These are phyloP conservation scores for Cercospora zeae-maydis DNA, from an alignment of 2,329 filamentous ascomycete genomes.

Conservation along the genomic window DNA sequence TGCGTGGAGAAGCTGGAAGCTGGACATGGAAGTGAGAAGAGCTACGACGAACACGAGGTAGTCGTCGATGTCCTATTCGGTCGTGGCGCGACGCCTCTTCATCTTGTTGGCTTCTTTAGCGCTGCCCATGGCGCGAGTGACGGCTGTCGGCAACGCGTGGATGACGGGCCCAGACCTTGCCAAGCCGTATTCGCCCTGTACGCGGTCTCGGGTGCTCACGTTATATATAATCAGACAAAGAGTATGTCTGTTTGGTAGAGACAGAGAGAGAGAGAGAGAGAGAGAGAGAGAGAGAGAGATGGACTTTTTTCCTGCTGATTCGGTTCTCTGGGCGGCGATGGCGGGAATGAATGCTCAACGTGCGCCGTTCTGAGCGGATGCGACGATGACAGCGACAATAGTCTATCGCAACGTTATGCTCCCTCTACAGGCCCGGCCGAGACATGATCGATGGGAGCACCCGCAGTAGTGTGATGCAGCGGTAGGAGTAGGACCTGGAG, in stretches of 20 bases:
- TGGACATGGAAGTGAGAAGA: not conserved
- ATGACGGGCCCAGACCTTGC: not conserved
- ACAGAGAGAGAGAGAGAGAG: too few relatives aligned
- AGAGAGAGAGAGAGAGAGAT: too few relatives aligned
- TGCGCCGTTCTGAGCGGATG: not conserved
- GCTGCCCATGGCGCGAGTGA: not conserved
- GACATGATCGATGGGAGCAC: not conserved
- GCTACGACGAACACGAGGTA: not conserved
- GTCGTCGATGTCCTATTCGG: constrained; percentile 8
- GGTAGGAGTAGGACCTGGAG: not conserved
- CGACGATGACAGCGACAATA: not conserved
- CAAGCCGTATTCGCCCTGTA: not conserved
- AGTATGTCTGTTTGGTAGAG: not conserved
- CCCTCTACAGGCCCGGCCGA: not conserved
- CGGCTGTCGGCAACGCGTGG: not conserved
- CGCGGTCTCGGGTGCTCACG: not conserved
- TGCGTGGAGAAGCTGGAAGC: not conserved
- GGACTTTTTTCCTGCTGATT: not conserved
- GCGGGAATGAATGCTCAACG: too few relatives aligned
- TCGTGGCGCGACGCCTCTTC: not conserved
- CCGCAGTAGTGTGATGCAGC: not conserved
- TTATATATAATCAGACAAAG: not conserved
- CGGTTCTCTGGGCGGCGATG: not conserved
- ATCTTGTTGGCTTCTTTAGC: constrained; percentile 7
- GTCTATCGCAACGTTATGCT: not conserved